Conservation (phyloP, 2,329 filamentous ascomycete species). For the Botrytis squamosa region DNA sequence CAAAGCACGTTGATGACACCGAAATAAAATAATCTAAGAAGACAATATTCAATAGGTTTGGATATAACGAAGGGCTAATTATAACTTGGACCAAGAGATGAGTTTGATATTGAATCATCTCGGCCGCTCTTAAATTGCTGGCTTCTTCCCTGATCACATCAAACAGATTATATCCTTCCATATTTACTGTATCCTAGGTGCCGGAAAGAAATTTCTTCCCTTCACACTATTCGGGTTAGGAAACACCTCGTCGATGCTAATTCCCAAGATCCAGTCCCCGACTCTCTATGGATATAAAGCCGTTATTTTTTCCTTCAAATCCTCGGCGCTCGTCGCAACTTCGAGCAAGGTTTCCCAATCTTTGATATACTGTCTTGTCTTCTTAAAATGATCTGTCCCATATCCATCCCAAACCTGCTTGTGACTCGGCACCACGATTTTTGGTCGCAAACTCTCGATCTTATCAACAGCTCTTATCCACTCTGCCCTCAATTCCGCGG, state of each 20-base stretch:
- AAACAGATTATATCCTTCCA: background rate
- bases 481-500: slow-evolving; percentile 30
- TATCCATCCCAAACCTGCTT: slow-evolving; percentile 33
- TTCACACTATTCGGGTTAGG: background rate
- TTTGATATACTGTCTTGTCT: slow-evolving; percentile 35
- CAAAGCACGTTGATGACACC: background rate
- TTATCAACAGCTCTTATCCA: slow-evolving; percentile 39
- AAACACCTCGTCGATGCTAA: background rate
- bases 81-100: background rate
- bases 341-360: slow-evolving; percentile 19
- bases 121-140: background rate
- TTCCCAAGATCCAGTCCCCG: slow-evolving; percentile 2
- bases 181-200: background rate
- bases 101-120: background rate
- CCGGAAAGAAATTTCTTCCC: slow-evolving; percentile 5
- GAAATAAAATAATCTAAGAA: background rate
- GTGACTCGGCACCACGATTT: slow-evolving; percentile 38
- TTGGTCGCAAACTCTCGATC: slow-evolving; percentile 36
- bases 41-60: background rate
- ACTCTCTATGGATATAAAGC: slow-evolving; percentile 14
- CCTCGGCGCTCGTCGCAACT: background rate
- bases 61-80: too few species aligned
- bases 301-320: background rate
- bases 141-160: too few species aligned
- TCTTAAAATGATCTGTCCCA: slow-evolving; percentile 32